Evolutionary conservation across 2,329 filamentous ascomycete species (phyloP).

Genomic region (Colletotrichum orchidophilum): DNA sequence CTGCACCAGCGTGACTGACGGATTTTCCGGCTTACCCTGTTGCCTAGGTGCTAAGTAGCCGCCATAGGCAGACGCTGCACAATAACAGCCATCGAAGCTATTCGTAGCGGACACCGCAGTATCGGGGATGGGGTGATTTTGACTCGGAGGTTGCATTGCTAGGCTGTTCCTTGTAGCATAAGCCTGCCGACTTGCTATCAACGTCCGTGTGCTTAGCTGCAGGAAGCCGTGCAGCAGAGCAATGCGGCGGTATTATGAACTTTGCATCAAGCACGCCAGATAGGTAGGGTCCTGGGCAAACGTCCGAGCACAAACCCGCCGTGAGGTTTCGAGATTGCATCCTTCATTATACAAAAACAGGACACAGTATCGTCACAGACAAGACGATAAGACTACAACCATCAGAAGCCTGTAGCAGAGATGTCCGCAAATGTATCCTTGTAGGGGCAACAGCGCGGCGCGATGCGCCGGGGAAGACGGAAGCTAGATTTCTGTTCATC

Average conservation of each 20-base stretch:
- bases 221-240: slow-evolving; percentile 15
- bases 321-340: slow-evolving; percentile 11
- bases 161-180: slow-evolving; percentile 10
- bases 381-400: not conserved
- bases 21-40: not conserved
- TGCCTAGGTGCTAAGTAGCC: not conserved
- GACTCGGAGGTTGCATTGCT: slow-evolving; percentile 15
- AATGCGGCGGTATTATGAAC: not conserved
- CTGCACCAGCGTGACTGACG: not conserved
- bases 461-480: not conserved
- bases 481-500: slow-evolving; percentile 15
- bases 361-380: not conserved
- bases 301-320: slow-evolving; percentile 8
- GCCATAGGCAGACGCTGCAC: not conserved
- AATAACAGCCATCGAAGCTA: not conserved
- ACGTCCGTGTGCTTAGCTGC: slow-evolving; percentile 12
- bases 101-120: not conserved
- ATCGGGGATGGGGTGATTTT: slow-evolving; percentile 20
- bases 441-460: not conserved
- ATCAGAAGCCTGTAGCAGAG: not conserved
- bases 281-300: not conserved
- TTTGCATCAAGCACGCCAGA: slow-evolving; percentile 10
- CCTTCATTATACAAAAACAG: not conserved
- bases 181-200: slow-evolving; percentile 1
- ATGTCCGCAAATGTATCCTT: not conserved